These are phyloP conservation scores for Wallacemonas rigidus DNA, from an alignment of 208 protist species.

Conservation along the genomic window DNA sequence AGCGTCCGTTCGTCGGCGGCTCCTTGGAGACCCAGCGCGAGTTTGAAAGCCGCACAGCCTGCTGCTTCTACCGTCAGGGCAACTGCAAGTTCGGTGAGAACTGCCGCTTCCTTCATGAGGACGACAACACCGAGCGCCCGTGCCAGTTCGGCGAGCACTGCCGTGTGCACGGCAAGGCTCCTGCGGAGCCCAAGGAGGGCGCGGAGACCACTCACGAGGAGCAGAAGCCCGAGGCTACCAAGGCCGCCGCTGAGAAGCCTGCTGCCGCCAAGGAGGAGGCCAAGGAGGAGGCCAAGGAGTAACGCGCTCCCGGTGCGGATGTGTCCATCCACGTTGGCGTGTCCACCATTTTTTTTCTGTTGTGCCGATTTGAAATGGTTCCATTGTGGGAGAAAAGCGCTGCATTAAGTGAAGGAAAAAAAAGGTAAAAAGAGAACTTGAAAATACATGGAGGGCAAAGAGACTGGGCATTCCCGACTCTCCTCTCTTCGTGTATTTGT, in stretches of 20 bases:
- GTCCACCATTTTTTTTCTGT: constrained; percentile 6
- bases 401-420: neutral
- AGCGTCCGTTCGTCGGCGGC: constrained; percentile 83
- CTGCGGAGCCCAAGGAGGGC: constrained; percentile 14
- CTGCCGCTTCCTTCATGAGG: constrained; percentile 83
- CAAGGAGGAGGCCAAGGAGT: constrained; percentile 17
- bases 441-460: neutral
- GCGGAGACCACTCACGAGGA: constrained; percentile 7
- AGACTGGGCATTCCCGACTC: neutral
- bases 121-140: constrained; percentile 38
- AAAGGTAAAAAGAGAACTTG: neutral
- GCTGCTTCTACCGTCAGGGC: constrained; percentile 84
- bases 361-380: constrained; percentile 17
- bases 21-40: constrained; percentile 76
- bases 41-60: constrained; percentile 74
- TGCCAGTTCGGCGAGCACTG: constrained; percentile 80
- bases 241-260: constrained; percentile 9
- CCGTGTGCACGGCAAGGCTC: constrained; percentile 46
- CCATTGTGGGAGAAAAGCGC: constrained; percentile 14
- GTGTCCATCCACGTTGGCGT: constrained; percentile 6
- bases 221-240: constrained; percentile 11
- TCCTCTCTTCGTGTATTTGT: neutral
- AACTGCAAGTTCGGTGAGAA: constrained; percentile 78
- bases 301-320: neutral
- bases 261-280: neutral